Percentiles rank a stretch among this genome's conserved stretches.
These are phyloP conservation scores for Claviceps digitariae DNA, from an alignment of 2,329 filamentous ascomycete species.

Conservation along the genomic window DNA sequence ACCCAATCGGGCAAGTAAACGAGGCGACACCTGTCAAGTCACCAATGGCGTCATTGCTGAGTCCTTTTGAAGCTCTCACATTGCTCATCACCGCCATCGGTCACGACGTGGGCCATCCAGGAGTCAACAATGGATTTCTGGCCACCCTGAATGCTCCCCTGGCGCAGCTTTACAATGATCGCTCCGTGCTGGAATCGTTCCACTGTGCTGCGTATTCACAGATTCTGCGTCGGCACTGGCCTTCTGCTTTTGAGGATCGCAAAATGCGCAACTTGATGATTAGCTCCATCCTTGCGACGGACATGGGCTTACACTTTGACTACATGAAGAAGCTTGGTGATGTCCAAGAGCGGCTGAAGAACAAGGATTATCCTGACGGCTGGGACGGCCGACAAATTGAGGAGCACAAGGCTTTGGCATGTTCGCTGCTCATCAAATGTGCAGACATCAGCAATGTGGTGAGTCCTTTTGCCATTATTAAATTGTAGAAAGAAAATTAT, in stretches of 20 bases:
- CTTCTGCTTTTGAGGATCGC: constrained; percentile 60
- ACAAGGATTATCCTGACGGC: constrained; percentile 50
- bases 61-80: constrained; percentile 76
- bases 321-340: constrained; percentile 86
- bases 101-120: constrained; percentile 93
- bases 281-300: constrained; percentile 90
- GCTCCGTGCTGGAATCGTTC: constrained; percentile 91
- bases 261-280: constrained; percentile 86
- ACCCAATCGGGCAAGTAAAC: constrained; percentile 29
- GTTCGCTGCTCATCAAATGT: constrained; percentile 90
- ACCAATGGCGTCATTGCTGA: constrained; percentile 61
- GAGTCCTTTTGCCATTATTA: constrained; percentile 36
- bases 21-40: constrained; percentile 31
- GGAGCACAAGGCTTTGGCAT: constrained; percentile 67
- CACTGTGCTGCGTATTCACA: constrained; percentile 96
- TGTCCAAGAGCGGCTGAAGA: constrained; percentile 63
- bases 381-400: constrained; percentile 69
- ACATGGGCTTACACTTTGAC: constrained; percentile 94
- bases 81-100: constrained; percentile 92
- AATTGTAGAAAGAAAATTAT: too few species aligned
- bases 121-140: constrained; percentile 95
- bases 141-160: constrained; percentile 84
- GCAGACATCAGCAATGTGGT: constrained; percentile 98
- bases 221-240: constrained; percentile 87
- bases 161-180: constrained; percentile 92